A percentile compares a stretch with the other conserved stretches of the same genome.
These are phyloP conservation scores for Populus euphratica DNA, from an alignment of 345 rosid genomes.

Conservation along the genomic window DNA sequence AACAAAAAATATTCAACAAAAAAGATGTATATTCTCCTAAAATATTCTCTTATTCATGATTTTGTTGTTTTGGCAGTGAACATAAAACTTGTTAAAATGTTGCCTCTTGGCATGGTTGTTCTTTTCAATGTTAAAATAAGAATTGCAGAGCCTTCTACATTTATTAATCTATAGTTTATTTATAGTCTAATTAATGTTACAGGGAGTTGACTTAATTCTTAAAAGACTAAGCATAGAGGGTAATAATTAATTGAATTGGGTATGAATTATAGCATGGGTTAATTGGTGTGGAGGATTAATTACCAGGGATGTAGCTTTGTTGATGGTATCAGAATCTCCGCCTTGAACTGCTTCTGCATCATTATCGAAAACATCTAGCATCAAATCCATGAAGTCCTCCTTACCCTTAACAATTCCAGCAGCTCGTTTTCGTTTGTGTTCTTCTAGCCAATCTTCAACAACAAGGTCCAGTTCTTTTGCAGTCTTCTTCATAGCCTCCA, in stretches of 20 bases:
- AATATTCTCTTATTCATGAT: too few species aligned
- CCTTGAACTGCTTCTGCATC: neutral
- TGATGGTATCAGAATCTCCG: constrained; percentile 28
- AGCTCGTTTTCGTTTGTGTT: constrained; percentile 4
- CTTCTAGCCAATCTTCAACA: neutral
- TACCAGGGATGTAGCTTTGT: constrained; percentile 38
- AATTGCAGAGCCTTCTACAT: neutral
- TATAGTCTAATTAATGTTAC: too few species aligned
- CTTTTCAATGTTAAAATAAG: too few species aligned
- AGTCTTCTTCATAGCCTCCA: constrained; percentile 27
- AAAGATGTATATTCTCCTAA: too few species aligned
- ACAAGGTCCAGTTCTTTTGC: constrained; percentile 22
- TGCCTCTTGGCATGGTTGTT: too few species aligned
- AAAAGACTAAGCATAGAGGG: neutral
- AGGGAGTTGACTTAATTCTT: neutral
- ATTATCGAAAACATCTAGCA: constrained; percentile 19
- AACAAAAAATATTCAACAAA: too few species aligned
- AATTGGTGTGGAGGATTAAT: too few species aligned
- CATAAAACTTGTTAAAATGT: too few species aligned
- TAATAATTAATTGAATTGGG: too few species aligned
- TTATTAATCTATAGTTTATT: too few species aligned
- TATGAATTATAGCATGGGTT: too few species aligned
- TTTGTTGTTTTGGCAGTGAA: too few species aligned
- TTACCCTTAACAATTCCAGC: neutral
- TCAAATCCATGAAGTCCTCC: constrained; percentile 38